A percentile compares a stretch with the other conserved stretches of the same genome.
These are phyloP conservation scores for Monosporascus sp. DNA, from an alignment of 2,329 filamentous ascomycete species.

Conservation along the genomic window DNA sequence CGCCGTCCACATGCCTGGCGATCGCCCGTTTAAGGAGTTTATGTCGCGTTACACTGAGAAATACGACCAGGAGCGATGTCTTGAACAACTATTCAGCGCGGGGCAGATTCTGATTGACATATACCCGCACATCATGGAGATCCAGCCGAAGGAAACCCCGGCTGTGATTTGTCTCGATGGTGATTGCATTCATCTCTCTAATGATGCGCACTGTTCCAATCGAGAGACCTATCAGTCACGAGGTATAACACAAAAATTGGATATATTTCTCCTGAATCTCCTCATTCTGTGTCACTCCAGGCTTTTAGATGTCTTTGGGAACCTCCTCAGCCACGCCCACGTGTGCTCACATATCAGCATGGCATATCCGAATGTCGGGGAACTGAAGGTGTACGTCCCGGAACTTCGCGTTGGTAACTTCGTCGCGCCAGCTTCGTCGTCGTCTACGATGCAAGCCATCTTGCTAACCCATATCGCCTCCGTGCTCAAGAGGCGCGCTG, in stretches of 20 bases:
- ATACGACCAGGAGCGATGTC: slow-evolving; percentile 18
- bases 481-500: slow-evolving; percentile 12
- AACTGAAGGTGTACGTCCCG: slow-evolving; percentile 32
- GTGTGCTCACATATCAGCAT: slow-evolving; percentile 28
- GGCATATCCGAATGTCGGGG: slow-evolving; percentile 19
- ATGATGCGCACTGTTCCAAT: slow-evolving; percentile 11
- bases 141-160: slow-evolving; percentile 10
- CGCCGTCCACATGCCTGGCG: slow-evolving; percentile 19
- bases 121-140: slow-evolving; percentile 27
- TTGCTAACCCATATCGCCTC: slow-evolving; percentile 18
- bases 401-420: slow-evolving; percentile 34
- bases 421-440: slow-evolving; percentile 15
- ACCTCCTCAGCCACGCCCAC: slow-evolving; percentile 24
- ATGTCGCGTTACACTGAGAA: slow-evolving; percentile 17
- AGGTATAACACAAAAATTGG: slow-evolving; percentile 16
- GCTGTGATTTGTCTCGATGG: slow-evolving; percentile 21
- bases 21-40: slow-evolving; percentile 17
- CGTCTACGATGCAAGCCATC: slow-evolving; percentile 20
- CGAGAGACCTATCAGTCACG: slow-evolving; percentile 7
- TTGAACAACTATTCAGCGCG: slow-evolving; percentile 30
- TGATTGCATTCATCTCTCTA: slow-evolving; percentile 29
- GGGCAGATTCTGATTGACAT: slow-evolving; percentile 30
- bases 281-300: slow-evolving; percentile 33
- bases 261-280: slow-evolving; percentile 31
- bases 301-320: slow-evolving; percentile 32